Base-by-base conservation (phyloP, 306 rosid species). In the Prunus fruticosa region DNA sequence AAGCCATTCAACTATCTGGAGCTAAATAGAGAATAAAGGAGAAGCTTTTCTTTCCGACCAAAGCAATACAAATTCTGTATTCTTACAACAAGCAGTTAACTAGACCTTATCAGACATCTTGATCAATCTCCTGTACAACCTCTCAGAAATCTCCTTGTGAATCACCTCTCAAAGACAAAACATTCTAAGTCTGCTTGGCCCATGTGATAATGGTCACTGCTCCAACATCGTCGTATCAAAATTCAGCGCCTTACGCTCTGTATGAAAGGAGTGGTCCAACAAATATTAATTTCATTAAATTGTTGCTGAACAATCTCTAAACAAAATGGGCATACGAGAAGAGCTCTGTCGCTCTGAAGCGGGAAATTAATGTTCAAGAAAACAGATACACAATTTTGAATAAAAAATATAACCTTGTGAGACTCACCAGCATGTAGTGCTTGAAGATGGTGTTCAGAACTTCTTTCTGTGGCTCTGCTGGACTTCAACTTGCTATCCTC, bases 371-470 rank as follows among this genome's bases (percentile, higher is more conserved):
- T 20, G 11, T 56, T 43, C 25, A 43, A 16, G 67, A 25, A 58
- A 73, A 58, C 54, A 83, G 47, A 34, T 27, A 54, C 54, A 83
- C 20, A 49, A 75, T 3, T 19, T 47, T 32, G 32, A 1, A 76
- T 66, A 20, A 80, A 14, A 77, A 13, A 61, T 5, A 15, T 63
- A 57, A 38, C 45, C 68, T 45, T 51, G 58, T 71, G 34, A 27
- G 46, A 81, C 87, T 75, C 71, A 92, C 98, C 95, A 14, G 86
- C 72, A 81, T 86, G 81, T 50, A 74, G 53, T 54, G 77, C 67
- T 64, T 79, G 32, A 64, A 6, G 83, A 41, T 32, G 80, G 62
- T 32, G 88, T 49, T 63, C 62, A 38, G 86, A 58, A 85, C 73
- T 79, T 34, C 28, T 70, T 74, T 51, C 76, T 18, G 45, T 30